Evolutionary conservation across 2,329 filamentous ascomycete species (phyloP).

Genomic region (Curvularia eragrostidis): DNA sequence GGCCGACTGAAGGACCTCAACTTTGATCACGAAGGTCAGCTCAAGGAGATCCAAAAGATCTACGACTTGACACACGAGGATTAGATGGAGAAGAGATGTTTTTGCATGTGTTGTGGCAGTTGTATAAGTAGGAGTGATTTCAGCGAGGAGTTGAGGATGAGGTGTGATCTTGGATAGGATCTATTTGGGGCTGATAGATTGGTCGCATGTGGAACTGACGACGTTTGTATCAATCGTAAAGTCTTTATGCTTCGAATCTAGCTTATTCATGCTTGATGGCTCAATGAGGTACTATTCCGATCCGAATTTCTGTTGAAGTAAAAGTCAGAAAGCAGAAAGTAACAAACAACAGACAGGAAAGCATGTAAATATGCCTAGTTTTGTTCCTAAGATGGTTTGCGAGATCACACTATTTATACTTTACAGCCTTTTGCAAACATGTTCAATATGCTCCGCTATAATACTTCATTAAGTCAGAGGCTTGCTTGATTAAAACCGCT

Average conservation of each 20-base stretch:
- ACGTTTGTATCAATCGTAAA: background rate
- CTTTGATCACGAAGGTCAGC: conserved; percentile 65
- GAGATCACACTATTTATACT: too few species aligned
- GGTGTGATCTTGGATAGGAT: background rate
- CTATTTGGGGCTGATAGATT: background rate
- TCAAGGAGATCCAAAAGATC: conserved; percentile 68
- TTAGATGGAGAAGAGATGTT: background rate
- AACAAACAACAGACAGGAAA: too few species aligned
- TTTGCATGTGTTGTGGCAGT: background rate
- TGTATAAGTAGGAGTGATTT: conserved; percentile 17
- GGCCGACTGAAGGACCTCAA: conserved; percentile 71
- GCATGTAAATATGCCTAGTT: too few species aligned
- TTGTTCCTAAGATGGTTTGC: too few species aligned
- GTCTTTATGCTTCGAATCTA: background rate
- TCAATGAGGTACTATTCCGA: background rate
- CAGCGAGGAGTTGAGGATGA: conserved; percentile 16
- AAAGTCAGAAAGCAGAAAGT: background rate
- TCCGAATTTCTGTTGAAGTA: background rate
- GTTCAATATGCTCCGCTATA: too few species aligned
- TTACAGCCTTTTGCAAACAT: too few species aligned
- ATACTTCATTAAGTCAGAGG: too few species aligned
- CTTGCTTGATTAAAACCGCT: too few species aligned
- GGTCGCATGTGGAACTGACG: background rate
- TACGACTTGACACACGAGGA: conserved; percentile 57
- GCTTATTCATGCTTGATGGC: too few species aligned